Evolutionary conservation across 2,329 filamentous ascomycete species (phyloP), one percentile per base, ranked within the genome.

Genomic region (Gnomoniopsis smithogilvyi): DNA sequence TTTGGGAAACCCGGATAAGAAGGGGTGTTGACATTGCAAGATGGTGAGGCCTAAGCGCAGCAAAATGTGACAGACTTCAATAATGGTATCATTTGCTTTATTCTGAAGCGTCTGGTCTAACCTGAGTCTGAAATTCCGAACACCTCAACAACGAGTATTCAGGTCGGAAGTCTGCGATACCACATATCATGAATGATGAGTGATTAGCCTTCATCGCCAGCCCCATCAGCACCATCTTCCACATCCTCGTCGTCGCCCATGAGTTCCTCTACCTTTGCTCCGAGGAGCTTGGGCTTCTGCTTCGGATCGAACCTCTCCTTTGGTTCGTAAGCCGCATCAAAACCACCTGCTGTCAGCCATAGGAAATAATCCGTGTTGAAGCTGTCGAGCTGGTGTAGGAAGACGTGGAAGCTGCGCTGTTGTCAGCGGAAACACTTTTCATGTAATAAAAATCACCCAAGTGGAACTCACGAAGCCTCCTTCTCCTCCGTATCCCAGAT

Each of bases 401-500:
- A 92, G 45, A 84, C 80, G 67, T 90, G 86, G 73, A 92, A 92
- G 17, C 88, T 91, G 65, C 15, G 14, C 7, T 0, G 53, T 2
- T n/a, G 15, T 54, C 46, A 54, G 36, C 24, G 19, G 21, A 3
- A 21, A 19, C n/a, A 51, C 58, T 46, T 43, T 46, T 36, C 41
- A 22, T 30, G 14, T 1, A 43, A 46, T 46, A 11, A 48, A 2
- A 48, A 64, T n/a, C 12, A 17, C n/a, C 17, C 34, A 1, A 33
- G 3, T 41, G 84, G 41, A n/a, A 57, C 90, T 84, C 80, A 94
- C 90, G 90, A 85, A 70, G 94, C 92, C 64, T 91, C 88, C 71
- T 88, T 85, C 74, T 95, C 91, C 73, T 98, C 95, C 54, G 96
- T 89, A 26, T 89, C 83, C 73, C 96, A 98, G 65, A 98, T 96